Base-by-base conservation (phyloP, 2,329 filamentous ascomycete species). In the Corynespora cassiicola region DNA sequence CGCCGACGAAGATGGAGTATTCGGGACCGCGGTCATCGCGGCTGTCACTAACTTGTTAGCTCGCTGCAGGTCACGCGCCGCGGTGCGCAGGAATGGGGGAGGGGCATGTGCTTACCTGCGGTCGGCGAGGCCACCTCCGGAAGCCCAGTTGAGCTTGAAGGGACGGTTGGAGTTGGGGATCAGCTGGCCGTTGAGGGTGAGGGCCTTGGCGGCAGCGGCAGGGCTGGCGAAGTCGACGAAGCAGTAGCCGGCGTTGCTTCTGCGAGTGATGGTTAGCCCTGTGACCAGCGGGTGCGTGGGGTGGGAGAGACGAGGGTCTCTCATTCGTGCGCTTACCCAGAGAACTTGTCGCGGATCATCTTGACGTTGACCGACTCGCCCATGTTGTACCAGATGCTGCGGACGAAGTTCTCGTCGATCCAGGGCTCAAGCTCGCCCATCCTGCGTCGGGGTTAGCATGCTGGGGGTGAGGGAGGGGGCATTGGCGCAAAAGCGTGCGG, bases 81-180 rank as follows among this genome's bases (percentile, higher is more conserved):
- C n/a, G n/a, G n/a, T n/a, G n/a, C n/a, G n/a, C n/a, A n/a, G 20
- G 8, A 36, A 27, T 14, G 17, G 35, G 36, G 38, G 19, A 19
- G 21, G 9, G 16, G 27, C 31, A 16, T 20, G 19, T 26, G 56
- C 81, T 66, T 76, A 89, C 88, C 89, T 88, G 69, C 94, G 87
- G 71, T 99, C 94, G 55, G 95, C 89, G 26, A 99, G 81, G 41
- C 94, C 94, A 64, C 94, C 94, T 54, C 94, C 94, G 53, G 90
- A 96, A 54, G 94, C 94, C 94, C 94, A 99, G 82, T 99, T 99
- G 45, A 99, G 84, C 80, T 97, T 97, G 82, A 99, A 99, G 31
- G 90, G 86, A 27, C 94, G 90, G 60, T 87, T 87, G 46, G 90
- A 95, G 80, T 96, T 96, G 29, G 92, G 91, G 55, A 99, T 95